These are phyloP conservation scores for Rickenella mellea DNA, from an alignment of 768 basidiomycete species.

Conservation along the genomic window DNA sequence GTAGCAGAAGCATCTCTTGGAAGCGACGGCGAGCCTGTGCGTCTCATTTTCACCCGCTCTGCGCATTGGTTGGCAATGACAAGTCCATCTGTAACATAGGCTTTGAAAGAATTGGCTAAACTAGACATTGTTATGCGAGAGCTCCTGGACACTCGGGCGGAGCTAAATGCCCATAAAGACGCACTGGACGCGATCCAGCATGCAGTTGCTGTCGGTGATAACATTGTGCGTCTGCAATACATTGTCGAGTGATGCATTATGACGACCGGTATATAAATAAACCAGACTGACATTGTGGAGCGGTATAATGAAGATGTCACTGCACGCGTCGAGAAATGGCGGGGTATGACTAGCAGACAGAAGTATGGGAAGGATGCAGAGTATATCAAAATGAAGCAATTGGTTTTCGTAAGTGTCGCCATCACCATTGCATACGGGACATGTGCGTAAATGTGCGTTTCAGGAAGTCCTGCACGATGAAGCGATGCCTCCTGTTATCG, in stretches of 20 bases:
- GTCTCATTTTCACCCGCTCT: background rate
- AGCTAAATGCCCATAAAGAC: slow-evolving; percentile 48
- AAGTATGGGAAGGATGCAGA: slow-evolving; percentile 58
- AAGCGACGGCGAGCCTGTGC: slow-evolving; percentile 9
- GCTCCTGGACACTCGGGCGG: slow-evolving; percentile 55
- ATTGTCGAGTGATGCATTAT: background rate
- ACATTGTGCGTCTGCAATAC: slow-evolving; percentile 40
- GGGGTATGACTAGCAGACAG: slow-evolving; percentile 59
- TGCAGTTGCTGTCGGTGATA: slow-evolving; percentile 40
- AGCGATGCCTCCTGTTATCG: slow-evolving; percentile 70
- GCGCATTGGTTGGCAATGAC: background rate
- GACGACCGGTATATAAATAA: background rate
- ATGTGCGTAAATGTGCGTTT: background rate
- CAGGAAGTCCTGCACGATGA: slow-evolving; percentile 57
- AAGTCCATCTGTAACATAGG: background rate
- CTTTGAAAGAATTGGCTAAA: slow-evolving; percentile 24
- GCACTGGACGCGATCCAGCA: slow-evolving; percentile 50
- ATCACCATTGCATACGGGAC: background rate
- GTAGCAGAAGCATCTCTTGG: slow-evolving; percentile 9
- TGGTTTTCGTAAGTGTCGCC: slow-evolving; percentile 48
- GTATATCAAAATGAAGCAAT: slow-evolving; percentile 55
- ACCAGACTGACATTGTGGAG: slow-evolving; percentile 42
- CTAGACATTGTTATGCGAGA: slow-evolving; percentile 63
- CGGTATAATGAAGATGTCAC: slow-evolving; percentile 41
- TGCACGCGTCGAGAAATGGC: slow-evolving; percentile 35